Evolutionary conservation across 1,284 basidiomycete genomes (phyloP).

Genomic region (Tilletia walkeri): DNA sequence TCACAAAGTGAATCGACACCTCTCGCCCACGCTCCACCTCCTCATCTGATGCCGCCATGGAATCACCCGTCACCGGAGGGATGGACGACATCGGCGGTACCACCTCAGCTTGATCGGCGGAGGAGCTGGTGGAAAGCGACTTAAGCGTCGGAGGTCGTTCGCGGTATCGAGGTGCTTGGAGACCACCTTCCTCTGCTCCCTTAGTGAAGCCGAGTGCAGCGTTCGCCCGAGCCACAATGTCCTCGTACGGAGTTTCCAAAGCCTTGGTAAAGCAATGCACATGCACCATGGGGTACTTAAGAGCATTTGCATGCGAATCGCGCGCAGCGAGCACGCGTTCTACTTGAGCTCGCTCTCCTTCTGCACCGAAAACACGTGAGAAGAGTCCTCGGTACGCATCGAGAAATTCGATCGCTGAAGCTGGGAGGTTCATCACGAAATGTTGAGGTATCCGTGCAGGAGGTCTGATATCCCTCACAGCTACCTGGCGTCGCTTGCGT

Average conservation of each 20-base stretch:
- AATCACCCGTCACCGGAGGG: neutral
- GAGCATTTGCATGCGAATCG: neutral
- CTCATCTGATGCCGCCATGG: neutral
- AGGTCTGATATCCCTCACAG: neutral
- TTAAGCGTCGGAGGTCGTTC: neutral
- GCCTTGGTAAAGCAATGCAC: slow-evolving; percentile 95
- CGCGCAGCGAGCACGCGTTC: slow-evolving; percentile 17
- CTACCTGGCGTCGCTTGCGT: neutral
- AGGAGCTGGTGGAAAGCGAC: neutral
- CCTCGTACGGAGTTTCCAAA: slow-evolving; percentile 37
- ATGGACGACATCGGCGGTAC: slow-evolving; percentile 13
- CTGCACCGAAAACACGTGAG: slow-evolving; percentile 56
- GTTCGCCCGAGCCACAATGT: slow-evolving; percentile 46
- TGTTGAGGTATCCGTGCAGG: slow-evolving; percentile 61
- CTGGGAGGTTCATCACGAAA: slow-evolving; percentile 96
- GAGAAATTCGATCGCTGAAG: slow-evolving; percentile 83
- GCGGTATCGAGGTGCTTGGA: neutral
- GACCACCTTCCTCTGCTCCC: neutral
- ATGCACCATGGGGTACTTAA: slow-evolving; percentile 79
- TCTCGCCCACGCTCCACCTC: slow-evolving; percentile 26
- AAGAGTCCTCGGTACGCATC: slow-evolving; percentile 79
- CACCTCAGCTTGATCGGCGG: neutral
- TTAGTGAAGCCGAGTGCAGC: slow-evolving; percentile 26
- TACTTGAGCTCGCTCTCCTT: slow-evolving; percentile 55
- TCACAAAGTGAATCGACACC: slow-evolving; percentile 70